These are phyloP conservation scores for Turritis glabra DNA, from an alignment of 345 rosid genomes.

Conservation along the genomic window DNA sequence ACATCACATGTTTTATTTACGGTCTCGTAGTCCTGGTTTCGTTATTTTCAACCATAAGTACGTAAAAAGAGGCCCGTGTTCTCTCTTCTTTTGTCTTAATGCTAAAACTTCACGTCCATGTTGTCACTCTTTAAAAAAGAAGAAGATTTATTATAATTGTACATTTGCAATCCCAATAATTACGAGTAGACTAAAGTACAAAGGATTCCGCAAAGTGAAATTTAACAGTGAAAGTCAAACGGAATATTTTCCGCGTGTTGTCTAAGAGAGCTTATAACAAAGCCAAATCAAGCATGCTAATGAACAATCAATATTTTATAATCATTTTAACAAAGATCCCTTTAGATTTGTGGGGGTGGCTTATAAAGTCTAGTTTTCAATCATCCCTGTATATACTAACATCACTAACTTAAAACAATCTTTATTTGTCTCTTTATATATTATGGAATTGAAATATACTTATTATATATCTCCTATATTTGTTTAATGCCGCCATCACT, in stretches of 20 bases:
- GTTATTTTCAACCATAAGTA: no score
- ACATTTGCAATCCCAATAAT: conserved; percentile 1
- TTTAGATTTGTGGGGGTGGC: conserved; percentile 29
- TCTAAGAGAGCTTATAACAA: not conserved
- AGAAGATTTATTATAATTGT: not conserved
- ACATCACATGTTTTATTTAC: no score
- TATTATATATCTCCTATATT: not conserved
- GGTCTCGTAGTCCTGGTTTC: no score
- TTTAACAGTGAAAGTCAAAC: conserved; percentile 29
- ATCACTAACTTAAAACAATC: conserved; percentile 14
- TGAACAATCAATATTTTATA: conserved; percentile 34
- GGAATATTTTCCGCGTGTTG: conserved; percentile 23
- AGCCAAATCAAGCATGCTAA: conserved; percentile 37
- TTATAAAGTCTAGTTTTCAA: not conserved
- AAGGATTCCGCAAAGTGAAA: conserved; percentile 25
- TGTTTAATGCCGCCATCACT: not conserved
- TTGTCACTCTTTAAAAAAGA: not conserved
- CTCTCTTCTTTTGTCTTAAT: no score
- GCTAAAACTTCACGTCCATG: no score
- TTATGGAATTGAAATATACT: not conserved
- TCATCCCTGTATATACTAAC: not conserved
- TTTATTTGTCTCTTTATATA: not conserved
- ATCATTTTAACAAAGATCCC: conserved; percentile 27
- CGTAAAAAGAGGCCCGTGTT: no score
- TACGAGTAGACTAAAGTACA: conserved; percentile 10